Evolutionary conservation across 2,329 filamentous ascomycete species (phyloP).

Genomic region (Graphiopsis chlorocephala): DNA sequence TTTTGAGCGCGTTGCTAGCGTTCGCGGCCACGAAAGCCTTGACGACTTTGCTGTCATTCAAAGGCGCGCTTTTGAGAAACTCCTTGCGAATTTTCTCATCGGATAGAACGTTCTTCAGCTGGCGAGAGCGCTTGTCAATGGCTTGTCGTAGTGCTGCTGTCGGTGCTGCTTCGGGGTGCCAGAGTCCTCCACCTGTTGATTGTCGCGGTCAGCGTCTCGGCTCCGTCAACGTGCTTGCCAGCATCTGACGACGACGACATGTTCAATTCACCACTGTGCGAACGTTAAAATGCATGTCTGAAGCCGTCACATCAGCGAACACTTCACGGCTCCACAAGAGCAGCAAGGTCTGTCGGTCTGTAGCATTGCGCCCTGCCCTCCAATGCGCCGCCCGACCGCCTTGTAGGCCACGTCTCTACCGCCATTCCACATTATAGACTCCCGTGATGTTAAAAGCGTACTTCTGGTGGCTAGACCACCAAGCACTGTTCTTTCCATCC

Average conservation of each 20-base stretch:
- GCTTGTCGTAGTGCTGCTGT: conserved; percentile 66
- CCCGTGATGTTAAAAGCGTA: neutral
- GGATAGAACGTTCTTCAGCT: conserved; percentile 66
- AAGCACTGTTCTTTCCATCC: neutral
- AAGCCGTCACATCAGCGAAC: neutral
- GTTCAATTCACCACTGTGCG: neutral
- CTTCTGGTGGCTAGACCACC: neutral
- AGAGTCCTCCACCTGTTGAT: conserved; percentile 67
- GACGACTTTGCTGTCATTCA: conserved; percentile 59
- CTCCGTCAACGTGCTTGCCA: neutral
- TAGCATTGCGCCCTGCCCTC: neutral
- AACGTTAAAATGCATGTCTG: neutral
- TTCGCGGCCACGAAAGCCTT: conserved; percentile 69
- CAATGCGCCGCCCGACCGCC: neutral
- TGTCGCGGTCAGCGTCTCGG: conserved; percentile 11
- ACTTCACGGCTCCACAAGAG: neutral
- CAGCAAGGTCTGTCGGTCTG: neutral
- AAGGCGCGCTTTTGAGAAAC: conserved; percentile 60
- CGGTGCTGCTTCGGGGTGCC: conserved; percentile 69
- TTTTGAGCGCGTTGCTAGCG: conserved; percentile 74
- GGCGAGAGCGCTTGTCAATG: conserved; percentile 69
- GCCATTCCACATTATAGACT: neutral
- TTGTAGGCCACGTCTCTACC: neutral
- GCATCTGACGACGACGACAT: neutral
- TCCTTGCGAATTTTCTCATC: conserved; percentile 59